Base-by-base conservation (phyloP, 441 rosid genomes). In the Pelargonium myrrhifolium region DNA sequence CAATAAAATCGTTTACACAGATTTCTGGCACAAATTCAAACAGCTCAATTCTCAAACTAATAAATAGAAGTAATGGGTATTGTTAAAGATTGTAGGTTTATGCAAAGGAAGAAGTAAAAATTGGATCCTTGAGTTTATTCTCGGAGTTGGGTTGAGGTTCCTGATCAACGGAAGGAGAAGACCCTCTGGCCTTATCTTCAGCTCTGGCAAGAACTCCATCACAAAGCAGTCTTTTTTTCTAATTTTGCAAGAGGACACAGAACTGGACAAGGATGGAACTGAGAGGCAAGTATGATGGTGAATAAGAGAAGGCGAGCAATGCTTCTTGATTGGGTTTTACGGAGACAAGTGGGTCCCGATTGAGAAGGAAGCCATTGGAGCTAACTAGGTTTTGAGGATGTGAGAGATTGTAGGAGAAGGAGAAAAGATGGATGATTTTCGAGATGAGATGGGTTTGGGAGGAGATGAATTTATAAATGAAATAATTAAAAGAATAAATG, bases 121-220 rank as follows among this genome's bases (percentile, higher is more conserved):
- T 35, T 35, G 39, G 39, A 35, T 5, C 39, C 39, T 35, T 35
- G 39, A 35, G 39, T 35, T 35, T 8, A 0, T 78, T 17, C 9
- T 78, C 86, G 18, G 65, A 70, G 70, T 61, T 77, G 76, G 83
- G 55, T 69, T 65, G 79, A 71, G 75, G 51, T 68, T 78, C 72
- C 39, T 43, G 71, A 64, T 77, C 79, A 63, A 61, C 40, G 7
- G 37, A 31, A 71, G 88, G 71, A 68, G 87, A 74, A 65, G 82
- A 74, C 18, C 65, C 80, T 67, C 76, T 75, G n/a, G 86, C 84
- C 80, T 85, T 83, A 75, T 89, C 88, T 82, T 89, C 96, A 49
- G 92, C 92, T 73, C 89, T 81, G 42, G 80, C 86, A 68, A 86
- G 86, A 67, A 87, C 76, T 43, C 75, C 70, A 71, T 70, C 68